Evolutionary conservation across 768 basidiomycete species (phyloP), one percentile per base, ranked within the genome.

Genomic region (Cyathus striatus): DNA sequence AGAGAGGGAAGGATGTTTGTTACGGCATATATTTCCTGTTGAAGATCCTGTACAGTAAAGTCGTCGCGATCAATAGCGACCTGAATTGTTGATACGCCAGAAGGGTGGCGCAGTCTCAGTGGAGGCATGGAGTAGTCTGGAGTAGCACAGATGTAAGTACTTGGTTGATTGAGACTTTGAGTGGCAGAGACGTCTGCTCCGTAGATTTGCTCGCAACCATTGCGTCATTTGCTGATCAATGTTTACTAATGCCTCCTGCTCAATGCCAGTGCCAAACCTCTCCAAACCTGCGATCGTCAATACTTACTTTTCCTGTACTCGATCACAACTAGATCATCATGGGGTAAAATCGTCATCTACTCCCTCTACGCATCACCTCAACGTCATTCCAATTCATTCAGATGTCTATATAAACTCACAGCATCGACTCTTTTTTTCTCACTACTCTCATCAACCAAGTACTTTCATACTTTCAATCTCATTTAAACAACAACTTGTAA

Each of bases 21-120:
- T 0, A 67, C 61, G 0, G 70, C 58, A 50, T 73, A 81, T 44
- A 97, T 84, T 47, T 82, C 69, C 44, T 83, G 81, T 55, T 83
- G 83, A 0, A 97, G 73, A 49, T 90, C 83, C 42, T 74, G 75
- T 3, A 96, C 82, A 1, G 86, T 83, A 38, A 76, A 72, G 37
- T 64, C 56, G 20, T 69, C 57, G 35, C 52, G 48, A 43, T 79
- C 71, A 49, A 83, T 64, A 44, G 83, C 74, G 26, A 92, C 63
- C 37, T 90, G 73, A 43, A 96, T 68, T 6, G 90, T 90, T 6
- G 82, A 69, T 22, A 89, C 79, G 23, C 93, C 93, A 55, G 83
- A 78, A 12, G 93, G 88, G 62, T 93, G 86, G 47, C 93, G 78
- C 3, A 97, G 68, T 20, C 93, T 83, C 27, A 95, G 50, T 34